Evolutionary conservation across 495 filamentous ascomycete genomes (phyloP).

Genomic region (Tuber melanosporum): DNA sequence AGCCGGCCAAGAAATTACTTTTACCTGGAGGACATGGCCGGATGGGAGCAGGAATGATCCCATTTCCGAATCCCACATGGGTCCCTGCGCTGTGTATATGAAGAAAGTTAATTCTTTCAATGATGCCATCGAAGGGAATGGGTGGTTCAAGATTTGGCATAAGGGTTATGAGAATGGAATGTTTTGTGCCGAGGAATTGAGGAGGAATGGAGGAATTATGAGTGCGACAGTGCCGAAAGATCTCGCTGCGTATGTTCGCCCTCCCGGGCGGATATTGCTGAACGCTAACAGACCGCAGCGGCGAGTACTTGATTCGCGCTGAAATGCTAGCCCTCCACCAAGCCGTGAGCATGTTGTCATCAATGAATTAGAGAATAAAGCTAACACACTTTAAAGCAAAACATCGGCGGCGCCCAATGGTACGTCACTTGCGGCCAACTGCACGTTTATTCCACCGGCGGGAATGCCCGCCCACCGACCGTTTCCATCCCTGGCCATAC

Average conservation of each 20-base stretch:
- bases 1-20: slow-evolving; percentile 52
- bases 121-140: slow-evolving; percentile 50
- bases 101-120: slow-evolving; percentile 47
- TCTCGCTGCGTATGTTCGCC: slow-evolving; percentile 47
- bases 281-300: slow-evolving; percentile 40
- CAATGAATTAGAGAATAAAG: background rate
- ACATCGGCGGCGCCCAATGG: slow-evolving; percentile 45
- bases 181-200: slow-evolving; percentile 66
- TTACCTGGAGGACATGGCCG: slow-evolving; percentile 58
- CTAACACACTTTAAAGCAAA: slow-evolving; percentile 45
- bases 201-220: slow-evolving; percentile 57
- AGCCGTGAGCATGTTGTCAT: slow-evolving; percentile 51
- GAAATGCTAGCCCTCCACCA: slow-evolving; percentile 65
- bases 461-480: slow-evolving; percentile 44
- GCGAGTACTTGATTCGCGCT: slow-evolving; percentile 61
- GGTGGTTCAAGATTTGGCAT: slow-evolving; percentile 78
- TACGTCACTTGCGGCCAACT: slow-evolving; percentile 58
- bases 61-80: slow-evolving; percentile 60
- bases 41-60: slow-evolving; percentile 51
- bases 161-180: slow-evolving; percentile 56
- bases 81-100: slow-evolving; percentile 66
- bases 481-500: slow-evolving; percentile 64
- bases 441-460: slow-evolving; percentile 51
- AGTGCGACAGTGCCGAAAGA: slow-evolving; percentile 54
- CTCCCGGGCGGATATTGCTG: background rate